phyloP scores from a whole-genome alignment of 1,284 basidiomycete genomes.

The Ceratobasidium papillatum region DNA sequence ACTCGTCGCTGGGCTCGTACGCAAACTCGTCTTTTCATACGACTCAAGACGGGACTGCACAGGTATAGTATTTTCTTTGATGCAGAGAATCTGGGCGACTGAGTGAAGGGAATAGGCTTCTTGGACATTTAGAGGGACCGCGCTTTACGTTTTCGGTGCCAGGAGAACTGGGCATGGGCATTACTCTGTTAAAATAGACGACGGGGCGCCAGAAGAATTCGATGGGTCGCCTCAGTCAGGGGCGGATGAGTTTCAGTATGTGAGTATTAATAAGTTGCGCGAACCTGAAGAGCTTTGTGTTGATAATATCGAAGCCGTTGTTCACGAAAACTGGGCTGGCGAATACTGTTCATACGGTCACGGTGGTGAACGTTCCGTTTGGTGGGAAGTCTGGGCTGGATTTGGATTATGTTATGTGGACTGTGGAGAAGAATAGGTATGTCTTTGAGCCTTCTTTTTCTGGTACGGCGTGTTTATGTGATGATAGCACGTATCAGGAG shows the following conservation, averaged over 20 bases:
- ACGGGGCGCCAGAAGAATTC: background rate
- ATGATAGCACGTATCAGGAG: background rate
- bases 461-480: background rate
- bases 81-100: background rate
- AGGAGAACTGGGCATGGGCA: slow-evolving; percentile 13
- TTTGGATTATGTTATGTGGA: slow-evolving; percentile 18
- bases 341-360: background rate
- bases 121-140: slow-evolving; percentile 5
- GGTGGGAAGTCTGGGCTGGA: background rate
- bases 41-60: background rate
- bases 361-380: background rate
- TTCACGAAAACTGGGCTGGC: background rate
- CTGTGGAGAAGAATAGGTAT: background rate
- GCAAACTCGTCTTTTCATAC: background rate
- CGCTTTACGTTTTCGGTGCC: slow-evolving; percentile 24
- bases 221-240: slow-evolving; percentile 5
- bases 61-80: background rate
- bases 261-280: background rate
- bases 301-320: background rate
- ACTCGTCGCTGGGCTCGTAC: background rate
- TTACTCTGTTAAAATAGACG: slow-evolving; percentile 8
- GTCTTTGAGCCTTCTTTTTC: background rate
- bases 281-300: background rate
- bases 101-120: background rate
- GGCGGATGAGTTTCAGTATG: background rate